Evolutionary conservation across 2,329 filamentous ascomycete genomes (phyloP).

Genomic region (Fusarium incarnatum): DNA sequence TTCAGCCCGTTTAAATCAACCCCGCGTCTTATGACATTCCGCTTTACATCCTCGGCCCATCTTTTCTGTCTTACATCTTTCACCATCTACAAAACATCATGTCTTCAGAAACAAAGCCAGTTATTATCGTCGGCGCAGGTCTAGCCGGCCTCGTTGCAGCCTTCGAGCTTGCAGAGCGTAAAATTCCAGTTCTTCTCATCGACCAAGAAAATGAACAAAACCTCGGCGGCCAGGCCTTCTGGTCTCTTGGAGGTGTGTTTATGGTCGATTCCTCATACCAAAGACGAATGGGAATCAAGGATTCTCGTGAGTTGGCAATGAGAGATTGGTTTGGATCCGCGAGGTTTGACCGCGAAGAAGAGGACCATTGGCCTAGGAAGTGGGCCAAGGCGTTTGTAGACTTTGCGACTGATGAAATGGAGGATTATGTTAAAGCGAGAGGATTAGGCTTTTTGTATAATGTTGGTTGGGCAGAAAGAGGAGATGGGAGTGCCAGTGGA

Average conservation of each 20-base stretch:
- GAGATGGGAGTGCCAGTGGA: constrained; percentile 65
- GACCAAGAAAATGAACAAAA: constrained; percentile 69
- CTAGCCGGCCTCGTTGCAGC: constrained; percentile 70
- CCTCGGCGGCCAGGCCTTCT: constrained; percentile 72
- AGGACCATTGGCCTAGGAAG: constrained; percentile 68
- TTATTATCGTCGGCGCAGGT: constrained; percentile 68
- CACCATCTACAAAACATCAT: constrained; percentile 4
- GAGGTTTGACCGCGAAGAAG: constrained; percentile 65
- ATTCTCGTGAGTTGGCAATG: constrained; percentile 67
- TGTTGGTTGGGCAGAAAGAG: constrained; percentile 72
- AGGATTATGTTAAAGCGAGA: constrained; percentile 65
- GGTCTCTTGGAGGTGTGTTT: constrained; percentile 72
- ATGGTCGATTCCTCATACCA: constrained; percentile 68
- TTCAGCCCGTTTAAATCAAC: constrained; percentile 4
- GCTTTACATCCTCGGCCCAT: constrained; percentile 6
- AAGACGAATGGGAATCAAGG: constrained; percentile 68
- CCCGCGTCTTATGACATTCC: constrained; percentile 24
- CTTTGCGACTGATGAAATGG: constrained; percentile 70
- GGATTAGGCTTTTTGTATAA: constrained; percentile 65
- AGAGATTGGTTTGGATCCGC: constrained; percentile 70
- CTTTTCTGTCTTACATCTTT: background rate
- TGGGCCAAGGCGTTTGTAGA: constrained; percentile 75
- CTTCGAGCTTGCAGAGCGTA: constrained; percentile 64
- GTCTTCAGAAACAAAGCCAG: constrained; percentile 49
- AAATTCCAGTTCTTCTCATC: constrained; percentile 63